phyloP scores from a whole-genome alignment of 2,329 filamentous ascomycete genomes.

The Diplodia corticola region DNA sequence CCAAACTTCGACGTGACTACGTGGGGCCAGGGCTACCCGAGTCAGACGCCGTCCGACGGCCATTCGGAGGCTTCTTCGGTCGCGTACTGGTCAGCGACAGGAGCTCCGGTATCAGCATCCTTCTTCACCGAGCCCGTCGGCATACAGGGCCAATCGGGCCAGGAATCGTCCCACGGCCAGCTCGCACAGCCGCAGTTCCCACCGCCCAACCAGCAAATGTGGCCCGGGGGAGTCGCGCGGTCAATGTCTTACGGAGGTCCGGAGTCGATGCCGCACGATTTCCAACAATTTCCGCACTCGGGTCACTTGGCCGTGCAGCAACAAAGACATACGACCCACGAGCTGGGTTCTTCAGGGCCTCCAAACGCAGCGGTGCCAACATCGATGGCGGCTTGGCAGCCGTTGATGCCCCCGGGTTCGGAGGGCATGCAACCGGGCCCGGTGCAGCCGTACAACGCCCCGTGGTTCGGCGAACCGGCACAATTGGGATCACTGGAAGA shows the following conservation, averaged over 20 bases:
- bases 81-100: conserved; percentile 31
- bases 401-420: neutral
- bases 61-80: conserved; percentile 17
- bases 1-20: conserved; percentile 15
- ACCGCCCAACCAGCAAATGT: conserved; percentile 33
- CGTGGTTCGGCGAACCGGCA: conserved; percentile 10
- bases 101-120: conserved; percentile 36
- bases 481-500: conserved; percentile 19
- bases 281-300: conserved; percentile 23
- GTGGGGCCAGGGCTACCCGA: conserved; percentile 5
- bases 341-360: neutral
- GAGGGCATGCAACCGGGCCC: conserved; percentile 13
- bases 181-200: conserved; percentile 38
- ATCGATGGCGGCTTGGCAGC: conserved; percentile 14
- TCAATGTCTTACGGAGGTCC: conserved; percentile 45
- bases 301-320: conserved; percentile 1
- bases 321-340: conserved; percentile 5
- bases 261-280: conserved; percentile 38
- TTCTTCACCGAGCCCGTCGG: conserved; percentile 37
- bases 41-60: conserved; percentile 13
- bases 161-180: conserved; percentile 35
- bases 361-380: neutral
- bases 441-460: conserved; percentile 15
- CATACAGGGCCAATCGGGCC: conserved; percentile 37
- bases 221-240: conserved; percentile 34